Evolutionary conservation across 257 asterid genomes (phyloP), one percentile per base, ranked within the genome.

Genomic region (Solanum clarkiae): DNA sequence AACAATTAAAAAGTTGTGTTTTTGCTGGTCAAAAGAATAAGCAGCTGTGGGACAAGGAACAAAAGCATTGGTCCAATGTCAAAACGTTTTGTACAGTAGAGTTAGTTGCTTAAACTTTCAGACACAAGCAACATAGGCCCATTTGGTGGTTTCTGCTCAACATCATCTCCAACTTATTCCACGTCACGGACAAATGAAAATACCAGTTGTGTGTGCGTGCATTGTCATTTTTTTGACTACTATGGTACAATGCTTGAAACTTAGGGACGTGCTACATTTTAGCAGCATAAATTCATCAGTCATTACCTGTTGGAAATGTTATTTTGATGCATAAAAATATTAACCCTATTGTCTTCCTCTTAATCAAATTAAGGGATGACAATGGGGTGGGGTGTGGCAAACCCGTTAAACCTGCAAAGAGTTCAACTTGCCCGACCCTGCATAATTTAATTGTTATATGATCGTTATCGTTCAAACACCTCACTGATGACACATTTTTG

Each of bases 331-430:
- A 87, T 29, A 29, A 91, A 88, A 70, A 91, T 90, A 87, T 53
- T 77, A 16, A 40, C 29, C 69, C 83, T 89, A 92, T 89, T 92
- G n/a, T 87, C 89, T 91, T 90, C 92, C 29, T 26, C 29, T 26
- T 26, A 26, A 26, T 26, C 29, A 26, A 26, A 26, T 26, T 26
- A 26, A 26, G 65, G 17, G 56, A 13, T 51, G 56, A 17, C 6
- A 59, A n/a, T n/a, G 66, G 66, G 65, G 65, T 24, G 10, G 12
- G 29, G 65, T 29, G 3, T 3, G 66, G 15, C 6, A 20, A 59
- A 59, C 65, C 29, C 29, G 65, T 24, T 20, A 20, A 20, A 59
- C 26, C 36, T 32, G 36, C 36, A 32, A 32, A 36, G 42, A 5
- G 42, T 36, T 36, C 65, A 20, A 59, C 26, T 24, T 24, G 6